Percentiles rank a stretch among this genome's conserved stretches.
These are phyloP conservation scores for Xylariales sp. DNA, from an alignment of 2,329 filamentous ascomycete genomes.

Conservation along the genomic window DNA sequence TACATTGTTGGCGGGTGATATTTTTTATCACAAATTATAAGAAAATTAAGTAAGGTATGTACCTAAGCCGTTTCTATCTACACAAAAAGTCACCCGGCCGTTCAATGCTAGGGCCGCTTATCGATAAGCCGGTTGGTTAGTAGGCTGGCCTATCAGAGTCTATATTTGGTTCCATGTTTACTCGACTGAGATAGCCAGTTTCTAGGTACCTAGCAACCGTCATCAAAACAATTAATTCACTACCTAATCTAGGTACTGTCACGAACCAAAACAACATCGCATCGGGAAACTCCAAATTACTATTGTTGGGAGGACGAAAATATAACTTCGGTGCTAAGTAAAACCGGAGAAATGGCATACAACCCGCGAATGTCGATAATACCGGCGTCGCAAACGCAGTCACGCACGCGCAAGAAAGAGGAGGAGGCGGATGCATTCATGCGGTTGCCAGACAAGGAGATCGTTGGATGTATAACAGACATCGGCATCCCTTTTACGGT, in stretches of 20 bases:
- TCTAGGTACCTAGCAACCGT: constrained; percentile 30
- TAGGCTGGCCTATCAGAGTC: constrained; percentile 26
- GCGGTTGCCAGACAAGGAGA: constrained; percentile 76
- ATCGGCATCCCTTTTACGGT: constrained; percentile 91
- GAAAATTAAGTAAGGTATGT: too few relatives aligned
- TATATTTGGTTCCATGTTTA: constrained; percentile 30
- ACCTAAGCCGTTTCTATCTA: too few relatives aligned
- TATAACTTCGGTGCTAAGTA: background rate
- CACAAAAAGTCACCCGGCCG: too few relatives aligned
- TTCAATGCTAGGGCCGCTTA: background rate
- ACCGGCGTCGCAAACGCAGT: constrained; percentile 62
- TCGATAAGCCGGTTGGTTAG: constrained; percentile 22
- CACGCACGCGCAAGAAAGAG: constrained; percentile 68
- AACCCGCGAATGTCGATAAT: constrained; percentile 72
- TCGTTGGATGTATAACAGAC: constrained; percentile 96
- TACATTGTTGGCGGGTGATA: too few relatives aligned
- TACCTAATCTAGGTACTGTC: background rate
- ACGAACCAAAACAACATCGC: background rate
- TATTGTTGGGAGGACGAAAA: background rate
- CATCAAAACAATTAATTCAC: constrained; percentile 35
- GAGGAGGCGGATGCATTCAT: constrained; percentile 70
- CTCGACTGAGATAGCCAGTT: background rate
- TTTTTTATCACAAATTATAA: too few relatives aligned
- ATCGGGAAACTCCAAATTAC: background rate
- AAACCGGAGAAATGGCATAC: constrained; percentile 61